These are phyloP conservation scores for thale cress (Arabidopsis thaliana) DNA, from an alignment of 345 rosid species.

Conservation along the genomic window DNA sequence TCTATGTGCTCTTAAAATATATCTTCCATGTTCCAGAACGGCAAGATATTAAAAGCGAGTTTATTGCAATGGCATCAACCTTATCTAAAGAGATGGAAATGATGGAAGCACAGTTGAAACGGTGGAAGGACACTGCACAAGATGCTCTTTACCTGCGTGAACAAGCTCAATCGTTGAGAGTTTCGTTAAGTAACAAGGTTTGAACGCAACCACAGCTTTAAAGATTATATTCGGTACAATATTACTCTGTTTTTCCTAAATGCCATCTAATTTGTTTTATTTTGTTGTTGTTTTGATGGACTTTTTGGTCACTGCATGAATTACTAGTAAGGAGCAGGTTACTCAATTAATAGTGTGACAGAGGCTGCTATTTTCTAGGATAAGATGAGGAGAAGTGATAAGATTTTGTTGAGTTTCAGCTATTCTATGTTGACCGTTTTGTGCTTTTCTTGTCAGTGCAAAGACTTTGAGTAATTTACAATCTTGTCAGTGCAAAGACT, in stretches of 20 bases:
- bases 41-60: conserved; percentile 83
- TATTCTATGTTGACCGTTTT: neutral
- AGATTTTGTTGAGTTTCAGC: conserved; percentile 12
- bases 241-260: conserved; percentile 21
- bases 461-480: conserved; percentile 18
- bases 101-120: conserved; percentile 91
- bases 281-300: conserved; percentile 10
- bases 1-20: conserved; percentile 27
- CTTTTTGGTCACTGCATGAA: conserved; percentile 13
- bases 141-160: conserved; percentile 76
- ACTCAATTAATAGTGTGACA: neutral
- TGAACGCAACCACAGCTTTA: conserved; percentile 36
- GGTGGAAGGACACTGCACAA: conserved; percentile 86
- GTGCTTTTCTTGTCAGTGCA: conserved; percentile 7
- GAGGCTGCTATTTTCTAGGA: conserved; percentile 17
- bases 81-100: conserved; percentile 90
- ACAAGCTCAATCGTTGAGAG: conserved; percentile 64
- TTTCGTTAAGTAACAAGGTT: conserved; percentile 73
- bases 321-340: conserved; percentile 14
- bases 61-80: conserved; percentile 89
- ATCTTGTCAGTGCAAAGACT: conserved; percentile 7
- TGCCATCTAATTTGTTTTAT: conserved; percentile 9
- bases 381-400: conserved; percentile 24
- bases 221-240: conserved; percentile 22
- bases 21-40: conserved; percentile 61